Evolutionary conservation across 106 monocot genomes (phyloP).

Genomic region (Cymbidium sinense): DNA sequence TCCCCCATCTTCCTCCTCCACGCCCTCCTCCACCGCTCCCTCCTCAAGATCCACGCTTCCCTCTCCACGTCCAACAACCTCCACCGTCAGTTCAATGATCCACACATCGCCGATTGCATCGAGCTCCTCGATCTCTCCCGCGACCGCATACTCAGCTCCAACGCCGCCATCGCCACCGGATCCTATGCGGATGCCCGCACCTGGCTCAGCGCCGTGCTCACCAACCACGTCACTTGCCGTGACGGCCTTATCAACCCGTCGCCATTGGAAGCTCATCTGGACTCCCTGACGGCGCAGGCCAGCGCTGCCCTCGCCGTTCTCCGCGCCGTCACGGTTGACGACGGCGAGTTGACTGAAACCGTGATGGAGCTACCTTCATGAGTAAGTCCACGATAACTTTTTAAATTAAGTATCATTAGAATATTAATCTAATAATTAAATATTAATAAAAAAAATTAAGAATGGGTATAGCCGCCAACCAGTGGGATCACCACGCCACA

Average conservation of each 20-base stretch:
- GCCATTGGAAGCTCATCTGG: constrained; percentile 7
- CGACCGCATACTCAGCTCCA: constrained; percentile 18
- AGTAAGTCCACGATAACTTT: too few species aligned
- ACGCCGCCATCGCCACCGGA: neutral
- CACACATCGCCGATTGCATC: constrained; percentile 34
- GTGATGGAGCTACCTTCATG: constrained; percentile 17
- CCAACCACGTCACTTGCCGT: constrained; percentile 37
- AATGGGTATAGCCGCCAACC: too few species aligned
- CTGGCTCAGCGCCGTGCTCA: constrained; percentile 44
- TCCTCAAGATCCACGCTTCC: constrained; percentile 3
- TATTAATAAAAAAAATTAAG: too few species aligned
- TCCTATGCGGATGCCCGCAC: constrained; percentile 20
- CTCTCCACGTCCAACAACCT: neutral
- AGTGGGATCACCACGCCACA: too few species aligned
- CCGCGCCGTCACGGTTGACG: constrained; percentile 10
- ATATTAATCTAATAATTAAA: too few species aligned
- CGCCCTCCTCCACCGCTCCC: constrained; percentile 16
- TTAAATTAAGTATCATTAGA: too few species aligned
- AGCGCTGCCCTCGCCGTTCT: constrained; percentile 37
- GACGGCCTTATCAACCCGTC: constrained; percentile 19
- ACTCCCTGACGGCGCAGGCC: too few species aligned
- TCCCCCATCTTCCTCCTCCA: constrained; percentile 2
- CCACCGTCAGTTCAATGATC: constrained; percentile 8
- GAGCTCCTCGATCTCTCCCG: constrained; percentile 32
- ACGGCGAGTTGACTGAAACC: neutral